Percentiles rank a stretch among this genome's conserved stretches.
Evolutionary conservation across 2,329 filamentous ascomycete species (phyloP).

Genomic region (Periconia sp.): DNA sequence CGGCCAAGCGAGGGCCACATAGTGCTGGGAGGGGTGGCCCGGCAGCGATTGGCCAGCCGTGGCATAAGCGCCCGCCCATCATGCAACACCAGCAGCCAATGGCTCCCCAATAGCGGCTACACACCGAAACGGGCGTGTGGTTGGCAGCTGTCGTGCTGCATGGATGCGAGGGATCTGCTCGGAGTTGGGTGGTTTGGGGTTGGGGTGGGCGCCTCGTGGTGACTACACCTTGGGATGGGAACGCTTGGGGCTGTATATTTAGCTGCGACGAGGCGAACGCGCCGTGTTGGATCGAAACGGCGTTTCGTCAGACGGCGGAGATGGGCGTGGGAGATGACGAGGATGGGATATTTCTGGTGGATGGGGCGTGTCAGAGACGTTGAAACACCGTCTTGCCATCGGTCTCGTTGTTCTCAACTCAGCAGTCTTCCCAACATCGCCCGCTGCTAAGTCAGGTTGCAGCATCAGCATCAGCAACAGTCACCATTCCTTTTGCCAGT

Average conservation of each 20-base stretch:
- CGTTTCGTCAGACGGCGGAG: neutral
- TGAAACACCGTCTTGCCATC: too few species aligned
- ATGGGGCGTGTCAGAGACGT: too few species aligned
- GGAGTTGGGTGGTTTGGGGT: too few species aligned
- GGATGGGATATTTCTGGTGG: too few species aligned
- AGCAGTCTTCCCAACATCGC: too few species aligned
- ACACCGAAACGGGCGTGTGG: slow-evolving; percentile 26
- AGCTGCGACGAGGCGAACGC: slow-evolving; percentile 10
- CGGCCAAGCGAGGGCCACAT: neutral
- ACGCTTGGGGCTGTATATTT: slow-evolving; percentile 11
- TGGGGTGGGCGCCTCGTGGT: slow-evolving; percentile 4
- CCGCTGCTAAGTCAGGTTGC: too few species aligned
- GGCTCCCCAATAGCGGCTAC: slow-evolving; percentile 37
- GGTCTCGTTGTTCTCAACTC: too few species aligned
- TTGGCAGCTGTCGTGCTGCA: neutral
- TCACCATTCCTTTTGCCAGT: too few species aligned
- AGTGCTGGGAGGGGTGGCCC: neutral
- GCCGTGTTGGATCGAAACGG: neutral
- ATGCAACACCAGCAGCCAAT: slow-evolving; percentile 29
- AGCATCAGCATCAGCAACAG: too few species aligned
- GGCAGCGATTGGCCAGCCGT: slow-evolving; percentile 4
- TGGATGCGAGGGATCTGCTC: too few species aligned
- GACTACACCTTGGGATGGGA: neutral
- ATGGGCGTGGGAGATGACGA: too few species aligned
- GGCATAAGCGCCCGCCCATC: slow-evolving; percentile 26